Conservation (phyloP, 257 asterid species). For the Solanum sejunctum region DNA sequence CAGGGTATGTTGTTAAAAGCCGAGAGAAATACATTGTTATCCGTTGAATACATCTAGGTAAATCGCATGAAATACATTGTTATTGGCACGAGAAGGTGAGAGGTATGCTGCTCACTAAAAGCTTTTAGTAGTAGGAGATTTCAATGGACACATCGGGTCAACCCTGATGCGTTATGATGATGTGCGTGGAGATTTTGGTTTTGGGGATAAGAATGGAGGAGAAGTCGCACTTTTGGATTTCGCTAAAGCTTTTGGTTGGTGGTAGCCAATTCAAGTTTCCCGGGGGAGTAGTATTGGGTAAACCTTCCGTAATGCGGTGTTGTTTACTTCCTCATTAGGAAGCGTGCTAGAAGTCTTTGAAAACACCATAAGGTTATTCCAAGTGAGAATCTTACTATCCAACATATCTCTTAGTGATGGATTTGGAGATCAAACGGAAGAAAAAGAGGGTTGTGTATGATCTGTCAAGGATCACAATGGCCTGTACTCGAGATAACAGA, state of each 20-base stretch:
- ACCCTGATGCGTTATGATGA: not conserved
- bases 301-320: no score
- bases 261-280: no score
- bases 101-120: not conserved
- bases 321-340: not conserved
- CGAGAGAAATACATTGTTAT: not conserved
- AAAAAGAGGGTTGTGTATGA: not conserved
- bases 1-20: not conserved
- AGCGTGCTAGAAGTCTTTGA: not conserved
- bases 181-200: not conserved
- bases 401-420: not conserved
- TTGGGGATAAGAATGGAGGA: not conserved
- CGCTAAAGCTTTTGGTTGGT: no score
- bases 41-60: not conserved
- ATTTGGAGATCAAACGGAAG: not conserved
- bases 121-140: not conserved
- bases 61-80: not conserved
- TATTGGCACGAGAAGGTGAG: not conserved
- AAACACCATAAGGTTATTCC: not conserved
- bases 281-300: no score
- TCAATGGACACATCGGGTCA: not conserved
- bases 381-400: not conserved
- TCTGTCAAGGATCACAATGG: not conserved
- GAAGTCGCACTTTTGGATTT: not conserved
- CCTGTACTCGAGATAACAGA: not conserved